A percentile compares a stretch with the other conserved stretches of the same genome.
These are phyloP conservation scores for Yamadazyma scolyti DNA, from an alignment of 805 yeast species.

Conservation along the genomic window DNA sequence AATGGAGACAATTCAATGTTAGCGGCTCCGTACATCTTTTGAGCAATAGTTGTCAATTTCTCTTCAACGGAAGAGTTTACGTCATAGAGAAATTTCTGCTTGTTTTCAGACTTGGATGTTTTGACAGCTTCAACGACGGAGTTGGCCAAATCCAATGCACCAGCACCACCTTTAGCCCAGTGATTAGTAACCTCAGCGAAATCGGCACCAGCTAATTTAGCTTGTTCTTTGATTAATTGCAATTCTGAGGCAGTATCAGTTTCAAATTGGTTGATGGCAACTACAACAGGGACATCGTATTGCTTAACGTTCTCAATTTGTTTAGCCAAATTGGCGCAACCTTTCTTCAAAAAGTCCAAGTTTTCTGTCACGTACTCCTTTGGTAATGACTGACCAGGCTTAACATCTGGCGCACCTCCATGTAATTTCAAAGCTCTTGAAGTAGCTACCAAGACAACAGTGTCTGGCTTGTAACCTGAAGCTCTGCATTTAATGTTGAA, in stretches of 20 bases:
- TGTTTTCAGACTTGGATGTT: slow-evolving; percentile 28
- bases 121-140: slow-evolving; percentile 74
- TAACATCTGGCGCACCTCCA: slow-evolving; percentile 96
- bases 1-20: slow-evolving; percentile 76
- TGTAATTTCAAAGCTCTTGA: slow-evolving; percentile 95
- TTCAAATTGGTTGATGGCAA: slow-evolving; percentile 86
- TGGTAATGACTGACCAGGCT: slow-evolving; percentile 88
- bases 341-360: slow-evolving; percentile 69
- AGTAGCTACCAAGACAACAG: slow-evolving; percentile 91
- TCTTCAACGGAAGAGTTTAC: slow-evolving; percentile 71
- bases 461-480: slow-evolving; percentile 83
- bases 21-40: slow-evolving; percentile 90
- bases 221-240: slow-evolving; percentile 72
- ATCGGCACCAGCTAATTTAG: slow-evolving; percentile 87
- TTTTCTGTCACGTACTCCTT: slow-evolving; percentile 77
- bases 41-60: slow-evolving; percentile 75
- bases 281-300: slow-evolving; percentile 90
- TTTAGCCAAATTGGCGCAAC: slow-evolving; percentile 85
- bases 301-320: slow-evolving; percentile 82
- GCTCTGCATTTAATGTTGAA: slow-evolving; percentile 93
- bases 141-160: slow-evolving; percentile 80
- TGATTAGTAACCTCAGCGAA: slow-evolving; percentile 90
- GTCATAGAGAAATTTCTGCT: slow-evolving; percentile 61
- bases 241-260: slow-evolving; percentile 81
- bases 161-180: slow-evolving; percentile 94